These are phyloP conservation scores for Knoxdaviesia capensis DNA, from an alignment of 2,329 filamentous ascomycete genomes.

Conservation along the genomic window DNA sequence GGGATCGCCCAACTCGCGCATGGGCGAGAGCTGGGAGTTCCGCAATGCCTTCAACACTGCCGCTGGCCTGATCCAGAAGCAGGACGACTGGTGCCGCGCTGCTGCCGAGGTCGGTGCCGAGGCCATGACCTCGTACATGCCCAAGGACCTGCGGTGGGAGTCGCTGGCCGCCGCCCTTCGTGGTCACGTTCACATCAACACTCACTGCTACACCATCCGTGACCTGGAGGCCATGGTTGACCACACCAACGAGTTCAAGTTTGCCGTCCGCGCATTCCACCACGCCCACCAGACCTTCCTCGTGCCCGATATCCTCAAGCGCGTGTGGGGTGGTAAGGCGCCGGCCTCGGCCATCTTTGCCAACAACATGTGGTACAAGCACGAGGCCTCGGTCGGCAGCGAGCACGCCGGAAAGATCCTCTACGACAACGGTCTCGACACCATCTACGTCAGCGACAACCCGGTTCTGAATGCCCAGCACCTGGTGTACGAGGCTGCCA, in stretches of 20 bases:
- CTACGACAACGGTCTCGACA: slow-evolving; percentile 42
- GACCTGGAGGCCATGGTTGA: slow-evolving; percentile 51
- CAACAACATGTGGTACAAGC: slow-evolving; percentile 55
- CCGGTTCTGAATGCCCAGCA: slow-evolving; percentile 51
- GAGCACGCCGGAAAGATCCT: slow-evolving; percentile 47
- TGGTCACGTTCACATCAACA: slow-evolving; percentile 49
- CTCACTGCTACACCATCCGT: slow-evolving; percentile 50
- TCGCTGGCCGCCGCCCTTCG: slow-evolving; percentile 39
- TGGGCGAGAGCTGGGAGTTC: slow-evolving; percentile 52
- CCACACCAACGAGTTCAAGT: slow-evolving; percentile 53
- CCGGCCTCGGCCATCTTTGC: slow-evolving; percentile 46
- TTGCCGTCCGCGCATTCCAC: slow-evolving; percentile 45
- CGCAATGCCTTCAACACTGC: slow-evolving; percentile 48
- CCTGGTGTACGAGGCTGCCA: slow-evolving; percentile 44
- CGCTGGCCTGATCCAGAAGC: slow-evolving; percentile 29
- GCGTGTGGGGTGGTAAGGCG: slow-evolving; percentile 30
- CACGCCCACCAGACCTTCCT: slow-evolving; percentile 49
- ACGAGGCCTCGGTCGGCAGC: slow-evolving; percentile 42
- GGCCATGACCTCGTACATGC: slow-evolving; percentile 35
- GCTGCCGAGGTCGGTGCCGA: slow-evolving; percentile 29
- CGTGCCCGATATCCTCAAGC: slow-evolving; percentile 42
- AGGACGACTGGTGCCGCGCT: slow-evolving; percentile 48
- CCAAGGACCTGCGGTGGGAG: slow-evolving; percentile 42
- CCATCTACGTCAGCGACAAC: slow-evolving; percentile 52
- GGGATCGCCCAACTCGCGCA: slow-evolving; percentile 33